A percentile compares a stretch with the other conserved stretches of the same genome.
These are phyloP conservation scores for Xylaria hypoxylon DNA, from an alignment of 2,329 filamentous ascomycete species.

Conservation along the genomic window DNA sequence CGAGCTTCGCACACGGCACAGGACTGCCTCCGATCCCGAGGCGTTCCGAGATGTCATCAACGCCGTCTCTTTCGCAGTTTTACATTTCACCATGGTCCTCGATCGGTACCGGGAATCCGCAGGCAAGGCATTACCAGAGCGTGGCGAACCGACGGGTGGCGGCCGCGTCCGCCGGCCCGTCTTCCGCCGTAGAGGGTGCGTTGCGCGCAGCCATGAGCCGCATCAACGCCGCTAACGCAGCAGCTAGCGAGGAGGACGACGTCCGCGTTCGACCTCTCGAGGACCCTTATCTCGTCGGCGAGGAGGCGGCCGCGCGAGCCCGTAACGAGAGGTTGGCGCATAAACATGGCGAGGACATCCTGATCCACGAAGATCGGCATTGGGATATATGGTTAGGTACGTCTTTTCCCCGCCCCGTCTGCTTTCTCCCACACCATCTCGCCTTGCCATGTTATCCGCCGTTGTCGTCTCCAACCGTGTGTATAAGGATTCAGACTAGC, in stretches of 20 bases:
- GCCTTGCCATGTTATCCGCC: background rate
- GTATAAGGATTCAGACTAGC: conserved; percentile 4
- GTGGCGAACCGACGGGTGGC: conserved; percentile 72
- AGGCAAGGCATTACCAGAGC: conserved; percentile 70
- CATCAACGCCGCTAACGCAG: conserved; percentile 40
- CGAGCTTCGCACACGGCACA: conserved; percentile 50
- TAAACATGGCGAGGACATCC: conserved; percentile 65
- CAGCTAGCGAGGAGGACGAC: conserved; percentile 38
- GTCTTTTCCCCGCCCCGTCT: conserved; percentile 44
- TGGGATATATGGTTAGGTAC: conserved; percentile 72
- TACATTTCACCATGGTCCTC: conserved; percentile 70
- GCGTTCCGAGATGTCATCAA: conserved; percentile 53
- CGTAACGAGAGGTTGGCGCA: conserved; percentile 67
- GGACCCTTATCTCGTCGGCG: conserved; percentile 75
- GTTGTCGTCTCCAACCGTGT: background rate
- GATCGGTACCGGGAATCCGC: conserved; percentile 60
- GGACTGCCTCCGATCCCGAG: conserved; percentile 65
- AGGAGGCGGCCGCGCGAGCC: conserved; percentile 70
- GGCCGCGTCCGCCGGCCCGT: conserved; percentile 46
- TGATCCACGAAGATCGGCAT: conserved; percentile 67
- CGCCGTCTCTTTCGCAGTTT: conserved; percentile 61
- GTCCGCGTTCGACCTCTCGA: conserved; percentile 65
- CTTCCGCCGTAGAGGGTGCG: conserved; percentile 43
- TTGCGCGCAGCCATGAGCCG: conserved; percentile 46
- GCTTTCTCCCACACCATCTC: background rate